A percentile compares a stretch with the other conserved stretches of the same genome.
Conservation (phyloP, 2,329 filamentous ascomycete species). For the Sporothrix phasma region DNA sequence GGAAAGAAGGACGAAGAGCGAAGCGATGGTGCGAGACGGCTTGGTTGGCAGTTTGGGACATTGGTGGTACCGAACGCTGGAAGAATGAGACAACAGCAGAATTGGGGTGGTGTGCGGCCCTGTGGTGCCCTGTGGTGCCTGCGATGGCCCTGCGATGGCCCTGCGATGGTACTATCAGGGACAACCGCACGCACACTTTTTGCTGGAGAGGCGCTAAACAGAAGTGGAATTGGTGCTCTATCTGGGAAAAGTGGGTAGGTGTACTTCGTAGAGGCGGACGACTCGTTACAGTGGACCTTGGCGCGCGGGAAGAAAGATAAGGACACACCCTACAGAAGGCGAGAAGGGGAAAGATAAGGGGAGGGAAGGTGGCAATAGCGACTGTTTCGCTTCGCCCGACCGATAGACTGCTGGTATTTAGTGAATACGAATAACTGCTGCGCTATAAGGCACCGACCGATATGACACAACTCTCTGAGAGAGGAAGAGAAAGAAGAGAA, state of each 20-base stretch:
- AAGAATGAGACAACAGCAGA: not conserved
- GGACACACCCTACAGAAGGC: no score
- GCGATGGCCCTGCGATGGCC: no score
- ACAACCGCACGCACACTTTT: not conserved
- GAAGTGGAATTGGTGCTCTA: not conserved
- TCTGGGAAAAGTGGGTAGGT: conserved; percentile 3
- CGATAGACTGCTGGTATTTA: not conserved
- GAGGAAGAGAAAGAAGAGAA: not conserved
- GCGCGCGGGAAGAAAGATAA: not conserved
- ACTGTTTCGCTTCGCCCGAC: not conserved
- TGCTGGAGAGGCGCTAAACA: not conserved
- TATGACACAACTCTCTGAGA: not conserved
- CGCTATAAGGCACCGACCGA: not conserved
- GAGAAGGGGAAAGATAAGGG: not conserved
- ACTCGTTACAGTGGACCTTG: conserved; percentile 1
- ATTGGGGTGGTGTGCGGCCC: no score
- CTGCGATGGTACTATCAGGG: no score
- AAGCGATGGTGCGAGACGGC: not conserved
- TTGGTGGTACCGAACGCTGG: not conserved
- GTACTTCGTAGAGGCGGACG: not conserved
- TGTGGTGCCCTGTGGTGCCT: no score
- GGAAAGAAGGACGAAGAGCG: not conserved
- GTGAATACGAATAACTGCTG: not conserved
- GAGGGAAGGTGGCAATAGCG: not conserved
- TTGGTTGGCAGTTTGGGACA: not conserved